phyloP scores from a whole-genome alignment of 2,329 filamentous ascomycete species.

The Ceratocystis lukuohia region DNA sequence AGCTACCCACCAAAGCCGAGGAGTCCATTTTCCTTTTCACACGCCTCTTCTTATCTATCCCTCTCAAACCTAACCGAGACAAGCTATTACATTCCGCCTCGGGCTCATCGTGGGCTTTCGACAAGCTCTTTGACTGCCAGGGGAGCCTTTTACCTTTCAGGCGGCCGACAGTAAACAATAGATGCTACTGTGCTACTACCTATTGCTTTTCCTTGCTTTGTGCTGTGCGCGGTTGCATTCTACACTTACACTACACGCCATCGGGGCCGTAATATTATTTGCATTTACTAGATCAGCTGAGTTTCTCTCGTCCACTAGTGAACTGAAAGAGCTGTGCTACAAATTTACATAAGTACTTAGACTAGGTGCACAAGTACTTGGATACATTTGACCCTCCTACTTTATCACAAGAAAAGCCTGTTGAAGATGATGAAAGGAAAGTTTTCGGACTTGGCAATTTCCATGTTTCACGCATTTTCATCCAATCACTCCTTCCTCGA shows the following conservation, averaged over 20 bases:
- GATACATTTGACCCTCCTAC: neutral
- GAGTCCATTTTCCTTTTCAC: neutral
- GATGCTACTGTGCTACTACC: neutral
- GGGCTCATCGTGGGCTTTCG: neutral
- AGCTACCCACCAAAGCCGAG: neutral
- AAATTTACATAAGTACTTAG: neutral
- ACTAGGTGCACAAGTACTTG: neutral
- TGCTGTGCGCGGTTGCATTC: neutral
- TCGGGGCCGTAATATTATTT: neutral
- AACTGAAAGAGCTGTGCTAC: neutral
- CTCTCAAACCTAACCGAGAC: neutral
- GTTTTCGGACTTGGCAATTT: neutral
- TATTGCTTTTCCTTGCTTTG: neutral
- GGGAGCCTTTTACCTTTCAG: neutral
- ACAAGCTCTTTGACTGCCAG: neutral
- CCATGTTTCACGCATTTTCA: slow-evolving; percentile 2
- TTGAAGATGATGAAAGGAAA: neutral
- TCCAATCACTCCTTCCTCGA: neutral
- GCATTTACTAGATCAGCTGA: neutral
- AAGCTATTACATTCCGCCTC: neutral
- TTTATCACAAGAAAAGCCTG: neutral
- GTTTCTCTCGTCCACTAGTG: neutral
- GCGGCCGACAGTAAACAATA: neutral
- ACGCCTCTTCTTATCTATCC: neutral
- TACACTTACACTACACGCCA: neutral